Conservation (phyloP, 2,329 filamentous ascomycete species). For the Fusarium lateritium region DNA sequence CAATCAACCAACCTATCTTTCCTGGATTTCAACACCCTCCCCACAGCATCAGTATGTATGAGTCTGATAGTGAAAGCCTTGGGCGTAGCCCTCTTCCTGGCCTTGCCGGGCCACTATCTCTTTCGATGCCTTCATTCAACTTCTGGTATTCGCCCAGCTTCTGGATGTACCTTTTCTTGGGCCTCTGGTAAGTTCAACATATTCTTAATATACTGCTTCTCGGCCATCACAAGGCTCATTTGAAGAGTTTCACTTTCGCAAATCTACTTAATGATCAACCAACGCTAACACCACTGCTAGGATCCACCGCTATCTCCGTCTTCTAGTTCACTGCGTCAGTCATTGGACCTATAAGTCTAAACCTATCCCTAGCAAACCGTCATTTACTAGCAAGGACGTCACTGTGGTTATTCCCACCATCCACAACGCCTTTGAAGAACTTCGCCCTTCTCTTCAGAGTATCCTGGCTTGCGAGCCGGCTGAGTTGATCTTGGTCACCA, state of each 20-base stretch:
- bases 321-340: constrained; percentile 86
- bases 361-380: constrained; percentile 85
- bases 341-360: constrained; percentile 92
- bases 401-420: constrained; percentile 96
- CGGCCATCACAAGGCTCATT: background rate
- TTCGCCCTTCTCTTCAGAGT: constrained; percentile 84
- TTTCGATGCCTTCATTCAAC: constrained; percentile 47
- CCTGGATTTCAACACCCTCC: constrained; percentile 34
- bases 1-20: constrained; percentile 9
- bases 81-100: constrained; percentile 29
- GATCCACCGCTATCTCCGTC: constrained; percentile 88
- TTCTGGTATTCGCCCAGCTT: constrained; percentile 62
- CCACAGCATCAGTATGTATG: constrained; percentile 41
- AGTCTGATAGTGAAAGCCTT: constrained; percentile 33
- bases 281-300: constrained; percentile 61
- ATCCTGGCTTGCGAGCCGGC: constrained; percentile 79
- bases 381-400: constrained; percentile 84
- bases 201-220: background rate
- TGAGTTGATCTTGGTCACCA: constrained; percentile 89
- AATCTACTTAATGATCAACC: background rate
- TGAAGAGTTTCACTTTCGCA: background rate
- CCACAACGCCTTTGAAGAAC: constrained; percentile 86
- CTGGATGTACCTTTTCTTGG: constrained; percentile 61
- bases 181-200: constrained; percentile 62
- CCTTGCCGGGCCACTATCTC: constrained; percentile 37